These are phyloP conservation scores for Trichoderma atroviride DNA, from an alignment of 2,329 filamentous ascomycete genomes.

Conservation along the genomic window DNA sequence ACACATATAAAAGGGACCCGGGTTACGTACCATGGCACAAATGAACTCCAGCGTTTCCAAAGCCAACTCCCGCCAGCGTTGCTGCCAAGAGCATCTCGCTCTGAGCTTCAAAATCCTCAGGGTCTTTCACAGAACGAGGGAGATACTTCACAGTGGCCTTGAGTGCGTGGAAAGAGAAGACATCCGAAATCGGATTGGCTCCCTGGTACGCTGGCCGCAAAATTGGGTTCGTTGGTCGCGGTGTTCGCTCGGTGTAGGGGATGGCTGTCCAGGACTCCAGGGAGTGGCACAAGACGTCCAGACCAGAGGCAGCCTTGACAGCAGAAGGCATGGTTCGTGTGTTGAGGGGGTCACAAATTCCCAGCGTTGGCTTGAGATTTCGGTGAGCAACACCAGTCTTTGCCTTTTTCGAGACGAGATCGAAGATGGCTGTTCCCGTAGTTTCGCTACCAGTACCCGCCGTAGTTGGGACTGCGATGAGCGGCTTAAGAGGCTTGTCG, in stretches of 20 bases:
- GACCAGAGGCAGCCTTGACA: constrained; percentile 86
- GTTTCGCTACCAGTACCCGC: constrained; percentile 90
- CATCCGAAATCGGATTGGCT: constrained; percentile 95
- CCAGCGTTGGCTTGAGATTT: constrained; percentile 91
- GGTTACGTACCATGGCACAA: constrained; percentile 59
- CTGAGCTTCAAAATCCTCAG: constrained; percentile 90
- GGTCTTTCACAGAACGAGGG: constrained; percentile 81
- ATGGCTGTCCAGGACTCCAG: constrained; percentile 98
- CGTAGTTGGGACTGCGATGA: constrained; percentile 83
- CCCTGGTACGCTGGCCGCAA: constrained; percentile 93
- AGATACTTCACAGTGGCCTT: constrained; percentile 87
- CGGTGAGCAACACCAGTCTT: constrained; percentile 97
- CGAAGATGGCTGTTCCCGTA: constrained; percentile 97
- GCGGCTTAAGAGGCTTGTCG: constrained; percentile 67
- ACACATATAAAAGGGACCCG: background rate
- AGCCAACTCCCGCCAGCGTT: constrained; percentile 91
- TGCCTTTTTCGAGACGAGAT: constrained; percentile 82
- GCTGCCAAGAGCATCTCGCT: constrained; percentile 93
- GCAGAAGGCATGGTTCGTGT: constrained; percentile 94
- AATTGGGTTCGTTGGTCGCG: constrained; percentile 85
- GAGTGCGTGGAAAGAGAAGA: constrained; percentile 89
- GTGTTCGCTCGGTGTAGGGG: constrained; percentile 83
- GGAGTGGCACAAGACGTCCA: constrained; percentile 93
- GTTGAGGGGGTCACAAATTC: constrained; percentile 84
- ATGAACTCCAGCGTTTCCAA: constrained; percentile 97